These are phyloP conservation scores for Orbilia oligospora DNA, from an alignment of 2,329 filamentous ascomycete species.

Conservation along the genomic window DNA sequence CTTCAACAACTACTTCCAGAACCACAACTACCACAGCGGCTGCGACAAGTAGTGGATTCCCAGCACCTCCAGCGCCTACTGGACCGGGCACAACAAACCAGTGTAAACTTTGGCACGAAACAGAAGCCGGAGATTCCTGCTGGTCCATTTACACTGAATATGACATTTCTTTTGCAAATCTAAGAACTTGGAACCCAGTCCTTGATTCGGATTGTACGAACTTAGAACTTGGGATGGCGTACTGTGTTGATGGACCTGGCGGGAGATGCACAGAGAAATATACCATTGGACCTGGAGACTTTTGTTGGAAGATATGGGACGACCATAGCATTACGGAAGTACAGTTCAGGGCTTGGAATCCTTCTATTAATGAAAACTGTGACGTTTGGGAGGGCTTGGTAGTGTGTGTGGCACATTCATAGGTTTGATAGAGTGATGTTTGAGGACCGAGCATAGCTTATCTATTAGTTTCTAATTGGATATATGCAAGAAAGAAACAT, in stretches of 20 bases:
- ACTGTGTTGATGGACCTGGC: slow-evolving; percentile 15
- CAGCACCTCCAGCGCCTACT: slow-evolving; percentile 12
- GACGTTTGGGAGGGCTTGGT: slow-evolving; percentile 21
- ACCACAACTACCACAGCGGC: background rate
- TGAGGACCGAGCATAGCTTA: background rate
- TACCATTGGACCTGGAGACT: slow-evolving; percentile 21
- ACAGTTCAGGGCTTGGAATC: slow-evolving; percentile 23
- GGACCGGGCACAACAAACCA: slow-evolving; percentile 6
- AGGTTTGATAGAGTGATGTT: background rate
- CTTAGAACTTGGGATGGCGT: slow-evolving; percentile 18
- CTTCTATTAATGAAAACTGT: slow-evolving; percentile 4
- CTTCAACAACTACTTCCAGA: slow-evolving; percentile 5
- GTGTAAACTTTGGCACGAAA: slow-evolving; percentile 22
- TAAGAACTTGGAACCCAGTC: slow-evolving; percentile 14
- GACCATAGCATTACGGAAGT: slow-evolving; percentile 23
- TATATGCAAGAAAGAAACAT: no score
- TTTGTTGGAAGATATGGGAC: slow-evolving; percentile 36
- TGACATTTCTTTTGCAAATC: slow-evolving; percentile 6
- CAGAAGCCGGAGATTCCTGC: background rate
- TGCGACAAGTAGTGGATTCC: slow-evolving; percentile 6
- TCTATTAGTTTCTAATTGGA: background rate
- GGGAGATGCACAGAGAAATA: slow-evolving; percentile 21
- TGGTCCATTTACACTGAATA: slow-evolving; percentile 11
- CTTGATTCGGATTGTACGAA: slow-evolving; percentile 22
- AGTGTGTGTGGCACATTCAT: slow-evolving; percentile 19